Base-by-base conservation (phyloP, 192 early-diverging fungal species). In the Backusella tarrabulga region DNA sequence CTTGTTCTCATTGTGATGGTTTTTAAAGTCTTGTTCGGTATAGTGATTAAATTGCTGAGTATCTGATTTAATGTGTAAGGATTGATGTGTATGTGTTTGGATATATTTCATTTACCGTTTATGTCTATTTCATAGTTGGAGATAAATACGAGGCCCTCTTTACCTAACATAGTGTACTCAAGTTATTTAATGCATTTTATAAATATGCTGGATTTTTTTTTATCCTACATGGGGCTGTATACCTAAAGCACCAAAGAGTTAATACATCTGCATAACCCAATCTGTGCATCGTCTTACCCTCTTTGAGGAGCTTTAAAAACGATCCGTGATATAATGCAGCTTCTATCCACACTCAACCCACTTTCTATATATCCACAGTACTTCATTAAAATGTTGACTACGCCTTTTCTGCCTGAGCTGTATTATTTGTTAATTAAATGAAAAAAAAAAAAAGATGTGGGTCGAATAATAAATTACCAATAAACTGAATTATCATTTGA, bases 131-230 rank as follows among this genome's bases (percentile, higher is more conserved):
- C 84, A 1, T 88, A 42, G 67, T 87, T 83, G 11, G 86, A 85
- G 35, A 88, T 77, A 77, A 88, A 88, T 2, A 88, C 79, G 35
- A 88, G 63, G 0, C 87, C 87, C 50, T 88, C 87, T 76, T 88
- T 72, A 36, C 67, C 67, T 68, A 68, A 7, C 6, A n/a, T 4
- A n/a, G 4, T 36, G 29, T 68, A 36, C 15, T 8, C 15, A 36
- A 9, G 9, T n/a, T 36, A 34, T 35, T 35, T 15, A 7, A 40
- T 40, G 38, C 6, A 68, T 68, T 32, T 3, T 68, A 68, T 4
- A 34, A 15, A 15, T 32, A 17, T 36, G 19, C 8, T 19, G 23
- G 5, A 32, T 34, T 19, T 44, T 44, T 44, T 42, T 32, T 68
- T 7, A 35, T 35, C 67, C 21, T 79, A 84, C 87, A 88, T 67